These are phyloP conservation scores for Spinacia oleracea DNA, from an alignment of 179 eudicot genomes.

Conservation along the genomic window DNA sequence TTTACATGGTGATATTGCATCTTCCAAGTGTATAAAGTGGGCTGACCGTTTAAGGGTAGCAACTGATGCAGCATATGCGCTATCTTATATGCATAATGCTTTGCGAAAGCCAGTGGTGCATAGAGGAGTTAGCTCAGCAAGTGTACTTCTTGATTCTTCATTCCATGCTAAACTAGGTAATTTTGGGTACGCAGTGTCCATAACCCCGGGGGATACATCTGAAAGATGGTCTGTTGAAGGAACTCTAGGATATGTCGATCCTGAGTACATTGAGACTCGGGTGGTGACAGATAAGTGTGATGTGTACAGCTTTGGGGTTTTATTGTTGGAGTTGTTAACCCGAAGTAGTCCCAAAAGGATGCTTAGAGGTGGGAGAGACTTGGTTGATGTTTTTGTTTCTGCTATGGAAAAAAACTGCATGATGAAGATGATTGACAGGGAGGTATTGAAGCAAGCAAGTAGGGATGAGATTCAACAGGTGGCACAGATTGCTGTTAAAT, in stretches of 20 bases:
- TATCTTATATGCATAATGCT: constrained; percentile 31
- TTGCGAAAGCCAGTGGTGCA: constrained; percentile 25
- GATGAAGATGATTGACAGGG: constrained; percentile 14
- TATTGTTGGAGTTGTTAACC: constrained; percentile 29
- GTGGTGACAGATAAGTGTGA: constrained; percentile 33
- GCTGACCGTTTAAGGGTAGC: constrained; percentile 12
- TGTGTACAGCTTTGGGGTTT: constrained; percentile 33
- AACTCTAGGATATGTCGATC: constrained; percentile 32
- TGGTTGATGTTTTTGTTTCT: constrained; percentile 29
- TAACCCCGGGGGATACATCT: constrained; percentile 22
- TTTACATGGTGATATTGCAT: constrained; percentile 15
- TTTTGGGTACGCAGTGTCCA: constrained; percentile 22
- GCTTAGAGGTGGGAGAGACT: constrained; percentile 18
- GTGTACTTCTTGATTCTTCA: constrained; percentile 17
- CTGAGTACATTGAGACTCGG: constrained; percentile 22
- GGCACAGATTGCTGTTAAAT: constrained; percentile 17
- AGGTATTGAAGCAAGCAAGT: constrained; percentile 9
- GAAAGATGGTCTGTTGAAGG: constrained; percentile 27
- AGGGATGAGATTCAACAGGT: constrained; percentile 16
- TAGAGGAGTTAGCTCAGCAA: constrained; percentile 6
- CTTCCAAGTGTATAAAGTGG: constrained; percentile 2
- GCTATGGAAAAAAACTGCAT: constrained; percentile 4
- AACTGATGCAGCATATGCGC: constrained; percentile 16
- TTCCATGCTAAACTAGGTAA: constrained; percentile 16
- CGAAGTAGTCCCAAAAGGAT: constrained; percentile 19